Evolutionary conservation across 1,139 yeast genomes (phyloP).

Genomic region (Suhomyces anneliseae): DNA sequence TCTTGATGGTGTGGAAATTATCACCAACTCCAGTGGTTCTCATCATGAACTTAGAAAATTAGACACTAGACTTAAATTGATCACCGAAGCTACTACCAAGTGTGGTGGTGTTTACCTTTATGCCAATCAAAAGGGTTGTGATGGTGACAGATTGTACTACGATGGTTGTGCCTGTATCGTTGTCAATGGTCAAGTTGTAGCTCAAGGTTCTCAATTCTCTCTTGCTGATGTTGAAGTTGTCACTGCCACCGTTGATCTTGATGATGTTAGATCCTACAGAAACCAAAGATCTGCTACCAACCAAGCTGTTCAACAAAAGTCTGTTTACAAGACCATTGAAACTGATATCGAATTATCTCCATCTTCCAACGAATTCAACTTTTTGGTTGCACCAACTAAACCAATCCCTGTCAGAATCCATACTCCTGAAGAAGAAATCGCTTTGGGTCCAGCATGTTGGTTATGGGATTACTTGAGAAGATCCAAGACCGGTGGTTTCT

Average conservation of each 20-base stretch:
- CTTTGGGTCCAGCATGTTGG: constrained; percentile 99
- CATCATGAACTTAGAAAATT: constrained; percentile 94
- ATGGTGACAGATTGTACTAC: constrained; percentile 93
- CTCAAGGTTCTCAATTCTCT: constrained; percentile 91
- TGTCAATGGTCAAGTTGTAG: constrained; percentile 86
- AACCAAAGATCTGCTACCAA: constrained; percentile 74
- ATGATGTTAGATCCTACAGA: constrained; percentile 84
- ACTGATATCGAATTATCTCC: constrained; percentile 66
- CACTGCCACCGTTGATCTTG: constrained; percentile 89
- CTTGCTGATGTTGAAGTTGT: constrained; percentile 89
- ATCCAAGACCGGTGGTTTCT: constrained; percentile 85
- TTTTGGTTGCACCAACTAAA: constrained; percentile 60
- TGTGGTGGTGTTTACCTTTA: constrained; percentile 95
- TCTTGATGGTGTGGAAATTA: constrained; percentile 92
- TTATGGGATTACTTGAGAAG: constrained; percentile 95
- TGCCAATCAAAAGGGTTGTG: constrained; percentile 96
- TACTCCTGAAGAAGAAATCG: constrained; percentile 91
- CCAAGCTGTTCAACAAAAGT: constrained; percentile 59
- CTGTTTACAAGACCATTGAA: constrained; percentile 60
- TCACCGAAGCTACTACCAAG: constrained; percentile 88
- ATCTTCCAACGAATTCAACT: constrained; percentile 56
- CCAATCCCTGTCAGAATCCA: constrained; percentile 59
- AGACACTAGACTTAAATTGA: constrained; percentile 78
- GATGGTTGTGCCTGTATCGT: constrained; percentile 97
- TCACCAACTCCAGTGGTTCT: constrained; percentile 93